Conservation (phyloP, 2,329 filamentous ascomycete species). For the Fusarium keratoplasticum region DNA sequence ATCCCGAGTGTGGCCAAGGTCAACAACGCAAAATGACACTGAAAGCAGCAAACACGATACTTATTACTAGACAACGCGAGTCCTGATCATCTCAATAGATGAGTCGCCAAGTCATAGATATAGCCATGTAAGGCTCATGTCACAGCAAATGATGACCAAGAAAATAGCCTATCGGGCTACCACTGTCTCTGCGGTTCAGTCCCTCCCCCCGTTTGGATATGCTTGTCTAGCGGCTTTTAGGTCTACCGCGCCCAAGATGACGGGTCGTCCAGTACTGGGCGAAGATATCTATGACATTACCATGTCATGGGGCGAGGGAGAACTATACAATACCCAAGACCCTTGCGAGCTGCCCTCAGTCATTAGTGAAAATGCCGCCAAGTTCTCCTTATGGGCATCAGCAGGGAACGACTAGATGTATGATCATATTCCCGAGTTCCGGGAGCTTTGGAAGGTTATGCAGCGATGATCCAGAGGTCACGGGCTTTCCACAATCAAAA, state of each 20-base stretch:
- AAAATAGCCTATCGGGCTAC: neutral
- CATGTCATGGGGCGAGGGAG: too few species aligned
- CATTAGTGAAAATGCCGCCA: too few species aligned
- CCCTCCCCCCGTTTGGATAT: too few species aligned
- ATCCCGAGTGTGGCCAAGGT: neutral
- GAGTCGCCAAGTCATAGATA: neutral
- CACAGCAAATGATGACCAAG: neutral
- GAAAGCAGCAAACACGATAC: neutral
- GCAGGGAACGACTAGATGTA: too few species aligned
- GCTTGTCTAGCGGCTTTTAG: too few species aligned
- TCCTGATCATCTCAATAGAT: neutral
- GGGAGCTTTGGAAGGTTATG: neutral
- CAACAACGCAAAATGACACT: neutral
- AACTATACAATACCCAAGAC: too few species aligned
- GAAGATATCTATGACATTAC: too few species aligned
- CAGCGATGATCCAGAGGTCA: neutral
- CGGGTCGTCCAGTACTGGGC: too few species aligned
- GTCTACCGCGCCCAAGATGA: too few species aligned
- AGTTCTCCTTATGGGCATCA: too few species aligned
- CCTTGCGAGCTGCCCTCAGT: too few species aligned
- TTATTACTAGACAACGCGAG: neutral
- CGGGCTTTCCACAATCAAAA: neutral
- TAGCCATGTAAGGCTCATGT: neutral
- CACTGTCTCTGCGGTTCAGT: too few species aligned
- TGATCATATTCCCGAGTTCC: neutral